These are phyloP conservation scores for Cornus kousa DNA, from an alignment of 148 eudicot species.

Conservation along the genomic window DNA sequence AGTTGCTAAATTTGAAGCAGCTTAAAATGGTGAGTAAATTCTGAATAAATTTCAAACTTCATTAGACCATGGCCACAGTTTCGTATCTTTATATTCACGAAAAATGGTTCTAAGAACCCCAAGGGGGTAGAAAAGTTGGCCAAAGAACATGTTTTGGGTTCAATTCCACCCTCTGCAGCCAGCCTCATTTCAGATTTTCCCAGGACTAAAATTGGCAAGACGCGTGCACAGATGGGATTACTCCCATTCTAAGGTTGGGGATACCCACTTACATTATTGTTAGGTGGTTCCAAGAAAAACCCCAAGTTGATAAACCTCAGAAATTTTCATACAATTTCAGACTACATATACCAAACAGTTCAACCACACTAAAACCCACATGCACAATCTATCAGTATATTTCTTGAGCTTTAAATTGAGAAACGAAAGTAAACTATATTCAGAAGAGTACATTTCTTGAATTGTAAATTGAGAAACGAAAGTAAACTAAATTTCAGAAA, in stretches of 20 bases:
- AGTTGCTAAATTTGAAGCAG: not conserved
- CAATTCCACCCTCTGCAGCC: too few relatives aligned
- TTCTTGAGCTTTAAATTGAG: not conserved
- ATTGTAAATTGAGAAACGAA: not conserved
- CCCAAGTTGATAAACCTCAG: not conserved
- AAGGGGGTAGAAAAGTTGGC: too few relatives aligned
- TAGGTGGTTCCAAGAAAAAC: not conserved
- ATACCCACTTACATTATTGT: too few relatives aligned
- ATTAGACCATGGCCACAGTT: too few relatives aligned
- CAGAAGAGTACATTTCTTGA: not conserved
- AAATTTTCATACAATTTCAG: not conserved
- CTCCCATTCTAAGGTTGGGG: too few relatives aligned
- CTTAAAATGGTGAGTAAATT: not conserved
- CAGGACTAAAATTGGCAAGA: too few relatives aligned
- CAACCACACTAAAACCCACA: not conserved
- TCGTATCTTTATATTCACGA: too few relatives aligned
- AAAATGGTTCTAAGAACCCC: too few relatives aligned
- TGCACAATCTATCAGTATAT: not conserved
- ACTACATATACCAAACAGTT: not conserved
- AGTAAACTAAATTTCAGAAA: too few relatives aligned
- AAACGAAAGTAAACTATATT: not conserved
- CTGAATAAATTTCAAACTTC: not conserved
- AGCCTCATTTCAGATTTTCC: too few relatives aligned
- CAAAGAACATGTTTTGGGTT: too few relatives aligned
- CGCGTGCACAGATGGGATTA: too few relatives aligned